A percentile compares a stretch with the other conserved stretches of the same genome.
These are phyloP conservation scores for Marasmius sp. DNA, from an alignment of 1,284 basidiomycete species.

Conservation along the genomic window DNA sequence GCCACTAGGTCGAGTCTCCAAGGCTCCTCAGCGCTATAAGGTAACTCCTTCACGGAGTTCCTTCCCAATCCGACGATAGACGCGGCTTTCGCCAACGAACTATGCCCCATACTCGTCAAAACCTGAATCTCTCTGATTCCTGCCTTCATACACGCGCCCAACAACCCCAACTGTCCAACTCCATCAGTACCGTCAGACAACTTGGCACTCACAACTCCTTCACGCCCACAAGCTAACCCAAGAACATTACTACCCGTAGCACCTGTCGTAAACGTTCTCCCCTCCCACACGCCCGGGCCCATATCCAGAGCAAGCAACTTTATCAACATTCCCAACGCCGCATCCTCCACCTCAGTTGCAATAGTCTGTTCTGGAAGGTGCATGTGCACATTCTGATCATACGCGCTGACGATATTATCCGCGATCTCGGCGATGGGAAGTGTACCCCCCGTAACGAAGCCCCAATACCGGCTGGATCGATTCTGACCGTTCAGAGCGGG, in stretches of 20 bases:
- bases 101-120: constrained; percentile 12
- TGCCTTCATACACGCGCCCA: constrained; percentile 9
- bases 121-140: constrained; percentile 12
- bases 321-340: constrained; percentile 6
- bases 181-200: background rate
- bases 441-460: constrained; percentile 10
- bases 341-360: constrained; percentile 7
- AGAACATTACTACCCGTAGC: constrained; percentile 14
- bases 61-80: constrained; percentile 10
- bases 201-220: constrained; percentile 5
- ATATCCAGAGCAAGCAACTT: background rate
- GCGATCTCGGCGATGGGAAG: constrained; percentile 11
- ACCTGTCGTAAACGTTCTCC: constrained; percentile 14
- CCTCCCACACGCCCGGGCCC: background rate
- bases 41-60: constrained; percentile 6
- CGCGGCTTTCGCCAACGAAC: constrained; percentile 13
- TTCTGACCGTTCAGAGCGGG: constrained; percentile 12
- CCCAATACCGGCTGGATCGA: constrained; percentile 13
- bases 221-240: constrained; percentile 13
- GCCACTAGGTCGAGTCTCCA: constrained; percentile 13
- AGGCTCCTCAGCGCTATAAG: constrained; percentile 12
- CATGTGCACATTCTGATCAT: constrained; percentile 15
- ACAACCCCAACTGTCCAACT: constrained; percentile 11
- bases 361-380: constrained; percentile 9
- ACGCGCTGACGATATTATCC: constrained; percentile 10